Evolutionary conservation across 306 rosid species (phyloP), one percentile per base, ranked within the genome.

Genomic region (Gleditsia sinensis): DNA sequence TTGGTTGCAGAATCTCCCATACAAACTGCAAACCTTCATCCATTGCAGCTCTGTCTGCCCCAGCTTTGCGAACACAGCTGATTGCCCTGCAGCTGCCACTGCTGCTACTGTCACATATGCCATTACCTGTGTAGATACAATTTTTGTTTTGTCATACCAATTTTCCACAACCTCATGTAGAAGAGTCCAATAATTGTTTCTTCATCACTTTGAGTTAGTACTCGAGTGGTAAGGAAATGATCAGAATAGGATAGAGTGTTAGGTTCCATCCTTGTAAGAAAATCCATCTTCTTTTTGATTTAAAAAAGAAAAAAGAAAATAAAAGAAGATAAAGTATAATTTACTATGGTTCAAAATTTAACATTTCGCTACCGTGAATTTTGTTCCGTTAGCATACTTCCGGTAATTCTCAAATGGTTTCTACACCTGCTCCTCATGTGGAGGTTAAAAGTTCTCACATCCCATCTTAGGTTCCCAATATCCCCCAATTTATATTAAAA

Each of bases 41-140:
- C 97, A 92, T 42, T 92, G 96, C 55, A 92, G 64, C 79, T 92
- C 97, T 25, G 84, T 68, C 78, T 92, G 89, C 56, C 97, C 96
- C 73, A 67, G 32, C 83, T 85, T 89, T 19, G 92, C 89, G 21
- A 92, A 53, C 67, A 82, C 78, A 0, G 93, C 83, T 1, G 96
- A 86, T 72, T 92, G 92, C 39, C 78, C 78, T 0, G 93, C 87
- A 5, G 91, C 89, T 23, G 85, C 97, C 67, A 83, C 88, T 7
- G 92, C 93, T 3, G 92, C 89, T 58, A 92, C 85, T 0, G 86
- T 83, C 80, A 88, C 73, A 60, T 90, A 92, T 3, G 96, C 97
- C 90, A 90, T 78, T 75, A 82, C 87, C 96, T 92, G 81, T 54
- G 27, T 14, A 27, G 58, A 46, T 11, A 2, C 14, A 27, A 30